phyloP scores from a whole-genome alignment of 805 yeast genomes.

The Candida tibetensis region DNA sequence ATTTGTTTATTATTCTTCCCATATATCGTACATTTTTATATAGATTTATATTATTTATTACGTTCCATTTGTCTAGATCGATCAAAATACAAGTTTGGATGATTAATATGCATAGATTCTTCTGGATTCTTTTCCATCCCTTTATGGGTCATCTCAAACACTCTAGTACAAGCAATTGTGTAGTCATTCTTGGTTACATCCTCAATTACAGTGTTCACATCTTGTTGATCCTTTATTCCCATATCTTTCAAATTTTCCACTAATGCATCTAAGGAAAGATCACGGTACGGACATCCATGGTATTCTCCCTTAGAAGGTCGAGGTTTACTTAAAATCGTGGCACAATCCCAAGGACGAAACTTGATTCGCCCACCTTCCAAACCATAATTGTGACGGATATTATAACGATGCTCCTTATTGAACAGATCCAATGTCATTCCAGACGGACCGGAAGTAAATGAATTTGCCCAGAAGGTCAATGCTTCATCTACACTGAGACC shows the following conservation, averaged over 20 bases:
- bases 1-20: no score
- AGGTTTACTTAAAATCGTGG: conserved; percentile 68
- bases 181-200: conserved; percentile 67
- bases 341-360: conserved; percentile 84
- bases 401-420: conserved; percentile 85
- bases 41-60: no score
- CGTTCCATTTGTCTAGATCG: no score
- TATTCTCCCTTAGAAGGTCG: conserved; percentile 64
- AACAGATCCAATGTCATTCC: conserved; percentile 66
- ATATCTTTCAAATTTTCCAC: conserved; percentile 52
- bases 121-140: conserved; percentile 31
- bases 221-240: conserved; percentile 61
- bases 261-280: conserved; percentile 63
- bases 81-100: conserved; percentile 87
- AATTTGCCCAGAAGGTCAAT: conserved; percentile 73
- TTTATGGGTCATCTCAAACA: conserved; percentile 69
- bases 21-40: no score
- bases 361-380: conserved; percentile 85
- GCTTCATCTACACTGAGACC: conserved; percentile 90
- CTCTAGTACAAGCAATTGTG: conserved; percentile 86
- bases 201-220: conserved; percentile 60
- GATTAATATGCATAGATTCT: conserved; percentile 65
- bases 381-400: conserved; percentile 86
- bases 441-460: conserved; percentile 56
- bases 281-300: conserved; percentile 94